Evolutionary conservation across 371 early-diverging fungal genomes (phyloP).

Genomic region (Mucor circinelloides): DNA sequence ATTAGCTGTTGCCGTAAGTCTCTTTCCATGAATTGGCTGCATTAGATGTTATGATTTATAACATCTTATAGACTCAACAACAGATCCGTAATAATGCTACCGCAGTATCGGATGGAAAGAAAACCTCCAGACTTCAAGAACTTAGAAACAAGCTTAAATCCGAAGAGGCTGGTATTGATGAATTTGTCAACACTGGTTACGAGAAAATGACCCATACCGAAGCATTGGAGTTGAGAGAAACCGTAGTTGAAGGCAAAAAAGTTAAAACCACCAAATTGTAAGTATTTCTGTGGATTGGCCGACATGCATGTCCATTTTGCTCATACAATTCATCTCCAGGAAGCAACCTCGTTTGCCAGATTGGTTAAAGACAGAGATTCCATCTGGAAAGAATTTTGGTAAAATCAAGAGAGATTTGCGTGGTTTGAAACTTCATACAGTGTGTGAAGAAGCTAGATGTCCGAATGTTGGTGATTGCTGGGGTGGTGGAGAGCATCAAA

Average conservation of each 20-base stretch:
- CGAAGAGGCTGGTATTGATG: constrained; percentile 54
- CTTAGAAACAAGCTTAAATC: constrained; percentile 18
- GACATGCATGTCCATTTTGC: neutral
- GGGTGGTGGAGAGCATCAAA: constrained; percentile 93
- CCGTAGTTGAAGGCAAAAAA: constrained; percentile 51
- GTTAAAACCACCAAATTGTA: constrained; percentile 50
- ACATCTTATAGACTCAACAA: constrained; percentile 11
- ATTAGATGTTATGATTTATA: neutral
- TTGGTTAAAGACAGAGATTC: constrained; percentile 96
- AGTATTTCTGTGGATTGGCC: neutral
- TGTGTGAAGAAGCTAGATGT: constrained; percentile 96
- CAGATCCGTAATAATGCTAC: constrained; percentile 28
- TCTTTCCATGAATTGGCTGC: neutral
- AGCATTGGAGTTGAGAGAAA: constrained; percentile 66
- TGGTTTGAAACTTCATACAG: constrained; percentile 91
- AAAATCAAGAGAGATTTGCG: constrained; percentile 89
- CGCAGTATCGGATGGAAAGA: constrained; percentile 8
- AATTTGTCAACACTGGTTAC: constrained; percentile 63
- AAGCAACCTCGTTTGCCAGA: constrained; percentile 80
- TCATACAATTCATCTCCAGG: constrained; percentile 10
- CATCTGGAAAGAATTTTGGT: constrained; percentile 80
- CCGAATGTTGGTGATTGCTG: constrained; percentile 99
- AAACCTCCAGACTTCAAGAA: constrained; percentile 19
- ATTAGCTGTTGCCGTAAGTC: constrained; percentile 11
- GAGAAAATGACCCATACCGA: constrained; percentile 63